Evolutionary conservation across 2,329 filamentous ascomycete species (phyloP), one percentile per base, ranked within the genome.

Genomic region (Fusarium buharicum): DNA sequence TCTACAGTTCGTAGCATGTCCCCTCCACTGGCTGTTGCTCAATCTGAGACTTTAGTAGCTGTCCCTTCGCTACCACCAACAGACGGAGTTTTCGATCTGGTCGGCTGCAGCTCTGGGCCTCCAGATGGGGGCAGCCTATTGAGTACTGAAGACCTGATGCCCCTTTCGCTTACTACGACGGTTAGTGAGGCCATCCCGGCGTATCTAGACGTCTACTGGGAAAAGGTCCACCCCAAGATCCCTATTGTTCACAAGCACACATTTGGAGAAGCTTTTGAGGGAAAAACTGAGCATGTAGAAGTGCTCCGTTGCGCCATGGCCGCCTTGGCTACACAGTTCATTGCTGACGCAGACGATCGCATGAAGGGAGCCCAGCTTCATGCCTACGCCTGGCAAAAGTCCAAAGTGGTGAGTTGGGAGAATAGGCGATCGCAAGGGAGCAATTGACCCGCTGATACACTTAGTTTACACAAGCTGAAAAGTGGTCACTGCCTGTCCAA

Each of bases 131-230:
- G 79, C 67, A 75, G 69, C 54, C 71, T 75, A 57, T 72, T 78
- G 64, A 71, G 50, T 30, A 45, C 62, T 50, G 60, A 64, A 24
- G 62, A 68, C 34, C 37, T 70, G 24, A 64, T 68, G 52, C 64
- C 73, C 10, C 59, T 76, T 49, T 72, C 76, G 47, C 69, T 82
- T 64, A 75, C 77, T 58, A 71, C 73, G 28, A 74, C 75, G 43
- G 73, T 77, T 39, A 76, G 75, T 56, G 78, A 76, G 45, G 76
- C 77, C 36, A 78, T 85, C 40, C 82, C 84, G 37, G 69, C 70
- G 37, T 85, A 85, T 60, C 74, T 86, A 56, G 75, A 82, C 20
- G 73, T 81, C 31, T 86, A 85, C 72, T 86, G 84, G 84, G 76
- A 79, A 46, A 78, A 77, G 57, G 79, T 84, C 44, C 77, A 84